A percentile compares a stretch with the other conserved stretches of the same genome.
Evolutionary conservation across 495 filamentous ascomycete species (phyloP).

Genomic region (Podospora australis): DNA sequence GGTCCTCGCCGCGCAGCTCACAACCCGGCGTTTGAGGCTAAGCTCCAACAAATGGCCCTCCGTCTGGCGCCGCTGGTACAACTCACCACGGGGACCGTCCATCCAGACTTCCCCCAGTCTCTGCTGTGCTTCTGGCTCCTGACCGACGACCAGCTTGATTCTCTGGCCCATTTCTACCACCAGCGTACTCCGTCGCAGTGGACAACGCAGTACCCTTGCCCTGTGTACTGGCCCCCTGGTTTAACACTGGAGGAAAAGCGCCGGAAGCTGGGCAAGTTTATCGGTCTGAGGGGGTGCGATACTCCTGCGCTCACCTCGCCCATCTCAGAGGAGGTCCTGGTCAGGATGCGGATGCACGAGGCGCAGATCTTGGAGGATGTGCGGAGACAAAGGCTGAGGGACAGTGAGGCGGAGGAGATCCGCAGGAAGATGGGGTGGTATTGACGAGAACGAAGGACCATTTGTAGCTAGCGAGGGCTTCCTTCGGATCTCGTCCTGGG

Average conservation of each 20-base stretch:
- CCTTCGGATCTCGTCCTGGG: too few relatives aligned
- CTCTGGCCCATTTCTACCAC: slow-evolving; percentile 68
- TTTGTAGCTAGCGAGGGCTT: too few relatives aligned
- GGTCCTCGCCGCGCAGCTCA: slow-evolving; percentile 25
- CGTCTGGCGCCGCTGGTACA: slow-evolving; percentile 52
- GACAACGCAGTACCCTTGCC: slow-evolving; percentile 58
- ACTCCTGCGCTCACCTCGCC: slow-evolving; percentile 32
- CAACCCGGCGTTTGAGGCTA: slow-evolving; percentile 32
- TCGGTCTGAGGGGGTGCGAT: slow-evolving; percentile 60
- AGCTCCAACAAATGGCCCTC: slow-evolving; percentile 42
- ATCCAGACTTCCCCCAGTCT: slow-evolving; percentile 60
- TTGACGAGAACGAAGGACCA: too few relatives aligned
- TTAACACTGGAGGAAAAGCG: slow-evolving; percentile 52
- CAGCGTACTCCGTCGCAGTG: slow-evolving; percentile 53
- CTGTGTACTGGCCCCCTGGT: slow-evolving; percentile 33
- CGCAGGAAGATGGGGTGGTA: slow-evolving; percentile 40
- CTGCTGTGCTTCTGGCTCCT: slow-evolving; percentile 70
- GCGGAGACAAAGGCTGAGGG: slow-evolving; percentile 27
- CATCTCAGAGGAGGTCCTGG: slow-evolving; percentile 27
- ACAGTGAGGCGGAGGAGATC: slow-evolving; percentile 35
- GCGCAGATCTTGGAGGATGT: slow-evolving; percentile 21
- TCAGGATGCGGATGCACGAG: slow-evolving; percentile 24
- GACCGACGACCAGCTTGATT: slow-evolving; percentile 62
- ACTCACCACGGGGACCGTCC: slow-evolving; percentile 50
- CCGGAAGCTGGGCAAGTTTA: slow-evolving; percentile 56